These are phyloP conservation scores for Xylariales sp. DNA, from an alignment of 2,329 filamentous ascomycete species.

Conservation along the genomic window DNA sequence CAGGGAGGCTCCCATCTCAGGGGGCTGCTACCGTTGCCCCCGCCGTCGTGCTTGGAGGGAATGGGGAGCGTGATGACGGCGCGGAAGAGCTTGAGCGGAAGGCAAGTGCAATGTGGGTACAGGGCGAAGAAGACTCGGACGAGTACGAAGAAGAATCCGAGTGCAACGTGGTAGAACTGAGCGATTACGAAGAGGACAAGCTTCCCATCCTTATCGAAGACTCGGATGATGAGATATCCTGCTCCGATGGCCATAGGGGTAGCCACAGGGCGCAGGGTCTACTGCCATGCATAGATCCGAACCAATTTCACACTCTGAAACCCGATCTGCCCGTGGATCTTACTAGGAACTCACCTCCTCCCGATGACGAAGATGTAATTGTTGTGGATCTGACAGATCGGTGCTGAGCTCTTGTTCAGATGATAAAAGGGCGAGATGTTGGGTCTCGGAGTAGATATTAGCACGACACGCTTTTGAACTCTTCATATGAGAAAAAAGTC, in stretches of 20 bases:
- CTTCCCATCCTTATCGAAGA: background rate
- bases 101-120: too few species aligned
- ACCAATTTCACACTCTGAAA: background rate
- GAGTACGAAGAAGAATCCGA: constrained; percentile 1
- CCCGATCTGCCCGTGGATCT: constrained; percentile 1
- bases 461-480: background rate
- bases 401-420: too few species aligned
- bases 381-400: too few species aligned
- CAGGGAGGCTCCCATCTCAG: too few species aligned
- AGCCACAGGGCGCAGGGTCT: background rate
- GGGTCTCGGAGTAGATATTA: background rate
- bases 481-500: too few species aligned
- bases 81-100: too few species aligned
- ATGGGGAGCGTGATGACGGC: too few species aligned
- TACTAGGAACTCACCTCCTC: background rate
- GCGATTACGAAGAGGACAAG: constrained; percentile 1
- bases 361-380: background rate
- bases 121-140: constrained; percentile 7
- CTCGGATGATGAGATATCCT: background rate
- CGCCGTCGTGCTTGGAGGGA: too few species aligned
- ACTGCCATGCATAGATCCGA: constrained; percentile 1
- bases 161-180: background rate
- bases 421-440: background rate
- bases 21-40: too few species aligned
- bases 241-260: background rate